A percentile compares a stretch with the other conserved stretches of the same genome.
Evolutionary conservation across 495 filamentous ascomycete species (phyloP).

Genomic region (Penicillium samsonianum): DNA sequence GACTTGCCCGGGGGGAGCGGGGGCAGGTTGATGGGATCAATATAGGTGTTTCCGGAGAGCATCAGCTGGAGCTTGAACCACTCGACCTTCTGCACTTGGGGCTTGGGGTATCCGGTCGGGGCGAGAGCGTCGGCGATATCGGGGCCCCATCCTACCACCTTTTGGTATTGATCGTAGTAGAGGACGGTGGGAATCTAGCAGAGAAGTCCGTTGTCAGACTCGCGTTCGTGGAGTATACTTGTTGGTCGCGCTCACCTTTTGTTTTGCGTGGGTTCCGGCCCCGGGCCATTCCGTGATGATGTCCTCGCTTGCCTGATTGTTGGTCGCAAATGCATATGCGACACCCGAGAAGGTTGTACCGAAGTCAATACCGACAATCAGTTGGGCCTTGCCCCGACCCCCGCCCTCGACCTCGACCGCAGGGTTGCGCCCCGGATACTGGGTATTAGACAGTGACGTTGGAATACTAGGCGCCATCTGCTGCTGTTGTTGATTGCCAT

Average conservation of each 20-base stretch:
- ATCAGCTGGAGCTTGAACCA: constrained; percentile 85
- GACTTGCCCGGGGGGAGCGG: constrained; percentile 77
- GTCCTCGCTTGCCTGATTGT: constrained; percentile 74
- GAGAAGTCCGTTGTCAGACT: constrained; percentile 6
- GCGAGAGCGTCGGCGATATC: constrained; percentile 79
- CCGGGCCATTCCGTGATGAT: constrained; percentile 82
- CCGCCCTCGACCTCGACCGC: constrained; percentile 82
- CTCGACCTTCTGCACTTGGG: constrained; percentile 78
- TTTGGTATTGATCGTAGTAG: constrained; percentile 81
- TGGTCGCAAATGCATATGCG: constrained; percentile 77
- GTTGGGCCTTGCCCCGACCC: constrained; percentile 68
- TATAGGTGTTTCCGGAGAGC: constrained; percentile 79
- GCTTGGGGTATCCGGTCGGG: constrained; percentile 77
- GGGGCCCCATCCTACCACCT: constrained; percentile 79
- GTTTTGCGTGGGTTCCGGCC: constrained; percentile 73
- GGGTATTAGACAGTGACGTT: constrained; percentile 37
- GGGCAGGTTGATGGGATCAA: constrained; percentile 78
- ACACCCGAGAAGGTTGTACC: constrained; percentile 80
- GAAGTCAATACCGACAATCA: constrained; percentile 75
- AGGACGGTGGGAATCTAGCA: constrained; percentile 74
- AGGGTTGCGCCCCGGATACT: constrained; percentile 52
- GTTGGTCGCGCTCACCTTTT: constrained; percentile 55
- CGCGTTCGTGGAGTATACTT: neutral
- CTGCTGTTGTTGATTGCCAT: constrained; percentile 45
- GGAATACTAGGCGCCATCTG: constrained; percentile 46